A percentile compares a stretch with the other conserved stretches of the same genome.
Conservation (phyloP, 176 grass and related monocot species). For the Chrysopogon serrulatus region DNA sequence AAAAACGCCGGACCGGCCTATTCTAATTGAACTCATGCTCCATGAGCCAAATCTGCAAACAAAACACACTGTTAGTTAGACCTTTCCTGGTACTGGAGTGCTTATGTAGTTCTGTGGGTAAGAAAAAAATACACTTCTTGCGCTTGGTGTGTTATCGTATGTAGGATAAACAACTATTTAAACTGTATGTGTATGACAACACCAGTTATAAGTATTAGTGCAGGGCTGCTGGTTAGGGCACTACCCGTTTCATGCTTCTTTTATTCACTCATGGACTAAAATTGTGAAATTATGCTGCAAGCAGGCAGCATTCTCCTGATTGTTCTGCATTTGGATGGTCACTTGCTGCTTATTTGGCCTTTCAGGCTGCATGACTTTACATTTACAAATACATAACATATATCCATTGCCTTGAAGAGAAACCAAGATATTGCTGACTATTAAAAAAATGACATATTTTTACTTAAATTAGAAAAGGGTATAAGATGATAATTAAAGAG, state of each 20-base stretch:
- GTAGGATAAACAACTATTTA: not conserved
- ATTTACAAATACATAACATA: not conserved
- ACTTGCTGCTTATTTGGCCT: not conserved
- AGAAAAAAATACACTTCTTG: not conserved
- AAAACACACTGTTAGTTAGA: not conserved
- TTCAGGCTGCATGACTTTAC: not conserved
- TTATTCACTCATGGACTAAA: not conserved
- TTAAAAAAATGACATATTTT: not conserved
- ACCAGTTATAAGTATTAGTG: not conserved
- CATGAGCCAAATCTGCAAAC: not conserved
- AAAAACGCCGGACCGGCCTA: not conserved
- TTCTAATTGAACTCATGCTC: not conserved
- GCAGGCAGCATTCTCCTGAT: not conserved
- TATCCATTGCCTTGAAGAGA: not conserved
- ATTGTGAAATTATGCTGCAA: not conserved
- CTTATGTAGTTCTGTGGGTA: not conserved
- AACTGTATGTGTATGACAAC: not conserved
- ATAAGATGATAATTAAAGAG: not conserved
- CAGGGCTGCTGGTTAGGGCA: not conserved
- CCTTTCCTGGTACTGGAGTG: not conserved
- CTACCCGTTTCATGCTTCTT: not conserved
- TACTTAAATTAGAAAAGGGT: not conserved
- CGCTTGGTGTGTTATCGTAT: not conserved
- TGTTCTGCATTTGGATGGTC: not conserved
- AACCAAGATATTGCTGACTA: not conserved